Conservation (phyloP, 352 stramenopile species). For the Phytophthora lateralis region DNA sequence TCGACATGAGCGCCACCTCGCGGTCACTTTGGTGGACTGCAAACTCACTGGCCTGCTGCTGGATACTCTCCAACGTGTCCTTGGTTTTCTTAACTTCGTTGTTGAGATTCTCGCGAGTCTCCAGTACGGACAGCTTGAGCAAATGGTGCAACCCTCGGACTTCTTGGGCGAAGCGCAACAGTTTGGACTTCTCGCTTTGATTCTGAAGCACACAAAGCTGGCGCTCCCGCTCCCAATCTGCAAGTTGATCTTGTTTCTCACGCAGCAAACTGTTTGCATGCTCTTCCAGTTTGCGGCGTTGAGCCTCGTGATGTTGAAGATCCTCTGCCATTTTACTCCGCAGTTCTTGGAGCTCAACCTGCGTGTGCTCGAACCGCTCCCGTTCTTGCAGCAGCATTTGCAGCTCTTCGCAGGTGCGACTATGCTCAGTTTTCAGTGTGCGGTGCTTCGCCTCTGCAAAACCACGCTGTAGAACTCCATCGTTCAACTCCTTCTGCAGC, state of each 20-base stretch:
- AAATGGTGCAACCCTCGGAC: slow-evolving; percentile 26
- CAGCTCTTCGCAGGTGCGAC: slow-evolving; percentile 23
- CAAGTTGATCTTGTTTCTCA: slow-evolving; percentile 28
- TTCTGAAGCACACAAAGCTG: slow-evolving; percentile 19
- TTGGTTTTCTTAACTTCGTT: slow-evolving; percentile 42
- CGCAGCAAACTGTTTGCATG: slow-evolving; percentile 26
- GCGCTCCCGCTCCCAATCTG: slow-evolving; percentile 9
- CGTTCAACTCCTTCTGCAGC: slow-evolving; percentile 23
- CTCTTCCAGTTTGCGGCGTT: slow-evolving; percentile 20
- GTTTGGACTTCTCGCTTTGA: slow-evolving; percentile 23
- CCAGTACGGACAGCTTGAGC: slow-evolving; percentile 22
- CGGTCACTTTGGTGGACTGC: slow-evolving; percentile 53
- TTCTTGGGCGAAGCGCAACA: slow-evolving; percentile 25
- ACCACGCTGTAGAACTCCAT: slow-evolving; percentile 11
- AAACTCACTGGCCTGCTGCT: slow-evolving; percentile 52
- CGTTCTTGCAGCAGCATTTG: slow-evolving; percentile 23
- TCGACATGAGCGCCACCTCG: slow-evolving; percentile 49
- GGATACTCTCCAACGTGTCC: slow-evolving; percentile 29
- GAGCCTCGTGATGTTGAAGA: slow-evolving; percentile 5
- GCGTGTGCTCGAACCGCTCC: slow-evolving; percentile 23
- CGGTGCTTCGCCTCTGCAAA: slow-evolving; percentile 18
- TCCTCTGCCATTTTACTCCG: slow-evolving; percentile 8
- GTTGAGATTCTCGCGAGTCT: slow-evolving; percentile 22
- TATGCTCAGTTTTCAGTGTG: slow-evolving; percentile 14
- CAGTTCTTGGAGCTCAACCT: slow-evolving; percentile 20